Evolutionary conservation across 352 stramenopile genomes (phyloP).

Genomic region (Phytophthora colocasiae): DNA sequence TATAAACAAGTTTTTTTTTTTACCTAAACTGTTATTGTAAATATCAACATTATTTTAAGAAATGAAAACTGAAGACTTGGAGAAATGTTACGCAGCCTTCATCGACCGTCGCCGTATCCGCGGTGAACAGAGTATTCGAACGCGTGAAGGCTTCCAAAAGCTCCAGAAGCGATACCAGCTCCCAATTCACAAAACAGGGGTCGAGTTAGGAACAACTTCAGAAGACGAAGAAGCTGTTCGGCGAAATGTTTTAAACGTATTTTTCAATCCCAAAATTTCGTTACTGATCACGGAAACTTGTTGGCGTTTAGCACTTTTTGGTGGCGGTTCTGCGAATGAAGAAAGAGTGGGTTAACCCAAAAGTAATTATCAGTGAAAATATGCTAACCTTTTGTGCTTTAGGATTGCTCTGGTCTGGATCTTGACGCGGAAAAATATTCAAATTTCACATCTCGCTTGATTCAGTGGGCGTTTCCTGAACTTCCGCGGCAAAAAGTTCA

Average conservation of each 20-base stretch:
- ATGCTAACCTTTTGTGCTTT: constrained; percentile 3
- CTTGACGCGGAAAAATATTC: constrained; percentile 58
- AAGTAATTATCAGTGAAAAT: neutral
- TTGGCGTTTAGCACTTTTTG: constrained; percentile 61
- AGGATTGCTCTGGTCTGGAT: constrained; percentile 48
- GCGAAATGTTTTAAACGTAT: constrained; percentile 38
- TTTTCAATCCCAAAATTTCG: constrained; percentile 50
- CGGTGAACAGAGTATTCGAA: constrained; percentile 40
- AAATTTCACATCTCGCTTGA: constrained; percentile 46
- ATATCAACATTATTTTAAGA: neutral
- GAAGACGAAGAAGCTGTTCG: constrained; percentile 1
- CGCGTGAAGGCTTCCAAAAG: constrained; percentile 28
- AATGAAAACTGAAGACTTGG: constrained; percentile 4
- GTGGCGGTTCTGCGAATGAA: constrained; percentile 7
- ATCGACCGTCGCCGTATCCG: constrained; percentile 21
- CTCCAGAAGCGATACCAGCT: constrained; percentile 42
- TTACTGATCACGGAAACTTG: constrained; percentile 48
- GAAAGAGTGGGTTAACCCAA: constrained; percentile 2
- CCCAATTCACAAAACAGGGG: neutral
- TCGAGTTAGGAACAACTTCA: neutral
- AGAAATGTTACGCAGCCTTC: constrained; percentile 32
- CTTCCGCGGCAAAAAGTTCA: constrained; percentile 53
- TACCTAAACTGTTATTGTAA: too few relatives aligned
- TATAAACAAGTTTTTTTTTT: too few relatives aligned
- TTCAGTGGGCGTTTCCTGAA: constrained; percentile 63